These are phyloP conservation scores for Anthostomella pinea DNA, from an alignment of 2,329 filamentous ascomycete genomes.

Conservation along the genomic window DNA sequence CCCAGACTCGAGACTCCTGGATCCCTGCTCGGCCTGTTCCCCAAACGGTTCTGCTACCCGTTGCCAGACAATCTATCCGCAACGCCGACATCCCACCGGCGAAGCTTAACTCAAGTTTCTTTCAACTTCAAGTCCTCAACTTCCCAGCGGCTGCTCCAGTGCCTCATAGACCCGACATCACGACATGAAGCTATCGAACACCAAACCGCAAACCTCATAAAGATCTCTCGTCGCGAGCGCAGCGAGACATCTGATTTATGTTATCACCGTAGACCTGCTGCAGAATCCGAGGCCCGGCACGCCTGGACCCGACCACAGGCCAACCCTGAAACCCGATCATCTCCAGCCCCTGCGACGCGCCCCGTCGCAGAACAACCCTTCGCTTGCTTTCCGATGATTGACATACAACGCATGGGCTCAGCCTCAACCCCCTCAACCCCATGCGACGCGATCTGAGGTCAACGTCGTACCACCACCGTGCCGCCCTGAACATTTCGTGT, in stretches of 20 bases:
- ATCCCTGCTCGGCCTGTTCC: too few species aligned
- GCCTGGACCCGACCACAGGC: too few species aligned
- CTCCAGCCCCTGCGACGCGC: neutral
- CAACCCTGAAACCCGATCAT: neutral
- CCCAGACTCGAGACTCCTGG: too few species aligned
- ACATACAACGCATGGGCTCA: neutral
- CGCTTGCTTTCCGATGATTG: neutral
- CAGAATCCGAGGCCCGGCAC: too few species aligned
- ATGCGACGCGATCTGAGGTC: neutral
- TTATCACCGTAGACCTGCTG: too few species aligned
- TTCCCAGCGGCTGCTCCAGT: neutral
- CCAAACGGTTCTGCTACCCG: constrained; percentile 1
- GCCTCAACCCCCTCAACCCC: neutral
- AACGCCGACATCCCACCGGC: neutral
- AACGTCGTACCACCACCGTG: neutral
- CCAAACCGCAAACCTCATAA: neutral
- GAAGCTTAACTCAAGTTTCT: neutral
- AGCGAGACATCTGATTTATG: too few species aligned
- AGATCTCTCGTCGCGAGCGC: neutral
- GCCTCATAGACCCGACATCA: neutral
- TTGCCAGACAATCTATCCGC: constrained; percentile 1
- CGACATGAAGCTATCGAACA: neutral
- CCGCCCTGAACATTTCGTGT: neutral
- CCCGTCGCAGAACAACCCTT: neutral
- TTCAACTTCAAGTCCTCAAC: neutral